phyloP scores from a whole-genome alignment of 2,329 filamentous ascomycete genomes.

The Ceratocystis eucalypticola region DNA sequence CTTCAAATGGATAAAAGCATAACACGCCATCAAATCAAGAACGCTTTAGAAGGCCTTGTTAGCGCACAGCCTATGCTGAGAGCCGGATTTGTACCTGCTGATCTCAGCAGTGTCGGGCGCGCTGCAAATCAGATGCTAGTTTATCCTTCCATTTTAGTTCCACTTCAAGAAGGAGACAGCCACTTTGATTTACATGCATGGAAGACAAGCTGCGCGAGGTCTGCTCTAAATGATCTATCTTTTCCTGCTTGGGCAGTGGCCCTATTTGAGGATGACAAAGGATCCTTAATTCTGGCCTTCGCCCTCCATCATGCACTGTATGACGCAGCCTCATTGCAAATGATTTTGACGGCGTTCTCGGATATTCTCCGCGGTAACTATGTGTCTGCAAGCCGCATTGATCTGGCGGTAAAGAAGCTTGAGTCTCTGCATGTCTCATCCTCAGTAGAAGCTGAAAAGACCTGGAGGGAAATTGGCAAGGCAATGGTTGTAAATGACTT shows the following conservation, averaged over 20 bases:
- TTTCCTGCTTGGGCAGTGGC: conserved; percentile 50
- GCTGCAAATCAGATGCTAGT: conserved; percentile 11
- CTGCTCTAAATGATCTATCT: conserved; percentile 34
- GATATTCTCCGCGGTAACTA: conserved; percentile 22
- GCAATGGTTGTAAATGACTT: conserved; percentile 53
- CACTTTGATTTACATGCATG: conserved; percentile 28
- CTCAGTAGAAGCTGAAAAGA: conserved; percentile 31
- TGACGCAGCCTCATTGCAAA: conserved; percentile 60
- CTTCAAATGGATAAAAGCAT: conserved; percentile 35
- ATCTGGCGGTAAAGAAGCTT: not conserved
- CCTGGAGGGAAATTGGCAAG: conserved; percentile 49
- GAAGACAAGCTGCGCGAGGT: conserved; percentile 25
- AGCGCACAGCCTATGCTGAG: conserved; percentile 56
- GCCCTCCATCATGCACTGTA: conserved; percentile 70
- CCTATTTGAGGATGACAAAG: conserved; percentile 28
- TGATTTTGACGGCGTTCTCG: conserved; percentile 48
- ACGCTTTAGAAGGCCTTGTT: conserved; percentile 47
- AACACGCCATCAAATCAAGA: conserved; percentile 30
- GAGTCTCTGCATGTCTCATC: not conserved
- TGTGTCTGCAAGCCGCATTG: not conserved
- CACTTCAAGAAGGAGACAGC: not conserved
- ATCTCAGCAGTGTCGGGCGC: not conserved
- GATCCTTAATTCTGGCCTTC: conserved; percentile 27
- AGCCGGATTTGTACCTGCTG: conserved; percentile 53
- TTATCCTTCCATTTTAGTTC: not conserved